Evolutionary conservation across 352 stramenopile genomes (phyloP).

Genomic region (Pythium dissotocum): DNA sequence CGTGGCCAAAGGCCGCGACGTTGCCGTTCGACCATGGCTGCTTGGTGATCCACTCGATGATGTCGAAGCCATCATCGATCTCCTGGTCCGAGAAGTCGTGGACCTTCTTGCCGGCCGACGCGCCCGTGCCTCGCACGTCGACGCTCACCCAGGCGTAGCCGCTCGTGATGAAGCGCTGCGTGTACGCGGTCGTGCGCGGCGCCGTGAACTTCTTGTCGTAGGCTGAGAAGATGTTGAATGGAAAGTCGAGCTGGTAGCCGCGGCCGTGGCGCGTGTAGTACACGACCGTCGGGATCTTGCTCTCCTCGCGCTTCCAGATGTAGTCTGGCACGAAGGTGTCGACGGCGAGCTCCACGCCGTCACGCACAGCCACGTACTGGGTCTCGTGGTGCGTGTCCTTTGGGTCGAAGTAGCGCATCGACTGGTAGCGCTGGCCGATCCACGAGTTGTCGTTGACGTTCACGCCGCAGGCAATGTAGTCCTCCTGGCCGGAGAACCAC

Average conservation of each 20-base stretch:
- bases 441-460: constrained; percentile 81
- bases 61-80: constrained; percentile 67
- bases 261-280: constrained; percentile 79
- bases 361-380: constrained; percentile 72
- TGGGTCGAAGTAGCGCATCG: constrained; percentile 75
- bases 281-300: constrained; percentile 63
- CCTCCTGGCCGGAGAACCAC: constrained; percentile 64
- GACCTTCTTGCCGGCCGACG: constrained; percentile 64
- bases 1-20: constrained; percentile 69
- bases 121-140: constrained; percentile 77
- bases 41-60: constrained; percentile 81
- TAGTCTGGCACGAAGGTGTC: constrained; percentile 76
- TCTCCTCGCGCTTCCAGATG: constrained; percentile 56
- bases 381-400: constrained; percentile 66
- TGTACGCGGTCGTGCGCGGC: constrained; percentile 72
- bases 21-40: constrained; percentile 82
- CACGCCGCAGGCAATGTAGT: constrained; percentile 51
- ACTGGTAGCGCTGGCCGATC: constrained; percentile 67
- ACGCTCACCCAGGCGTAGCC: constrained; percentile 79
- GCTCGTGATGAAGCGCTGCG: constrained; percentile 68
- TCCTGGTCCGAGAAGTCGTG: constrained; percentile 73
- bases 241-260: constrained; percentile 79
- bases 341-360: constrained; percentile 70
- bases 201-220: constrained; percentile 81
- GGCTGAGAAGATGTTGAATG: constrained; percentile 67